phyloP scores from a whole-genome alignment of 2,329 filamentous ascomycete species.

The Scedosporium boydii region DNA sequence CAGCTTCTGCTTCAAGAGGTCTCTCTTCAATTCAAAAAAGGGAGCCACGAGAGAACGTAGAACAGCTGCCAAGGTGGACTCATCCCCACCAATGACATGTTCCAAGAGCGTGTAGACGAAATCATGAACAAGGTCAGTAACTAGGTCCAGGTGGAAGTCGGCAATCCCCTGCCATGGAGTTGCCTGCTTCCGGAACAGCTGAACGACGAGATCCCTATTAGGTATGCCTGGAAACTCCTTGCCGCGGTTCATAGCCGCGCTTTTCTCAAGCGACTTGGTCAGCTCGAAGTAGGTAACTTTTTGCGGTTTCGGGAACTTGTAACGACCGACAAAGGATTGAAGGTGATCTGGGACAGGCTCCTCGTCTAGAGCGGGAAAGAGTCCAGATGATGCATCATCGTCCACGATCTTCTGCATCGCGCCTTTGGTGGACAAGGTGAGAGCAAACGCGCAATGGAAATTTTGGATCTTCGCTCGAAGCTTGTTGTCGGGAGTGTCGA shows the following conservation, averaged over 20 bases:
- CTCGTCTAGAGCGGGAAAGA: not conserved
- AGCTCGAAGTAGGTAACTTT: not conserved
- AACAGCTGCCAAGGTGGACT: constrained; percentile 13
- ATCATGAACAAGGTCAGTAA: constrained; percentile 17
- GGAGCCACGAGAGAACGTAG: constrained; percentile 16
- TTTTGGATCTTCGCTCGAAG: constrained; percentile 21
- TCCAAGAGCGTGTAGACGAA: constrained; percentile 28
- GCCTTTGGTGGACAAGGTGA: constrained; percentile 17
- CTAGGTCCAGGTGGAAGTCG: constrained; percentile 21
- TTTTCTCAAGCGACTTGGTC: not conserved
- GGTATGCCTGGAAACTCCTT: constrained; percentile 27
- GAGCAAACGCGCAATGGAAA: constrained; percentile 20
- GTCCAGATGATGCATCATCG: not conserved
- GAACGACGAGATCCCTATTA: constrained; percentile 25
- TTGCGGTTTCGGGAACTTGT: constrained; percentile 19
- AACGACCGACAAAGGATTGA: constrained; percentile 17
- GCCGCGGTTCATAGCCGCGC: constrained; percentile 27
- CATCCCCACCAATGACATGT: constrained; percentile 18
- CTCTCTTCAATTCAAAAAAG: constrained; percentile 24
- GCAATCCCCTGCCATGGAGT: constrained; percentile 29
- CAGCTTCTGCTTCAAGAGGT: constrained; percentile 22
- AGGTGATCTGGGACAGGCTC: constrained; percentile 18
- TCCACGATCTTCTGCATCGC: constrained; percentile 11
- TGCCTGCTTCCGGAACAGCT: constrained; percentile 29
- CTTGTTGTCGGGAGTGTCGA: constrained; percentile 12